Evolutionary conservation across 73 alveolate species (phyloP).

Genomic region (Tetrahymena borealis): DNA sequence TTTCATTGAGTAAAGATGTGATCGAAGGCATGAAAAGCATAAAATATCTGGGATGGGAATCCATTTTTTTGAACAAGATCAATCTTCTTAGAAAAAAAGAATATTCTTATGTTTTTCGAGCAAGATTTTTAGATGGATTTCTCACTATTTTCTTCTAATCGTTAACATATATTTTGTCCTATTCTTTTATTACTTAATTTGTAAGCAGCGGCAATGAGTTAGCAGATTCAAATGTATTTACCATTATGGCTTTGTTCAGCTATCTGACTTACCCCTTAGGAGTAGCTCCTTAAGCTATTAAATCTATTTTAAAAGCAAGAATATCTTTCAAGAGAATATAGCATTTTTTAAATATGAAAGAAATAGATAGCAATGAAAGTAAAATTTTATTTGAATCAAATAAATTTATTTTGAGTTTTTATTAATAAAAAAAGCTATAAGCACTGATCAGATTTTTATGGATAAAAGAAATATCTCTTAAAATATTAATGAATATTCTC

Average conservation of each 20-base stretch:
- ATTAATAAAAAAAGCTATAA: no score
- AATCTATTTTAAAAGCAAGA: neutral
- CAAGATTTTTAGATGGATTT: neutral
- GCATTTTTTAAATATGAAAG: slow-evolving; percentile 17
- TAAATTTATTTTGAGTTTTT: no score
- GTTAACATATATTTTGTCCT: slow-evolving; percentile 5
- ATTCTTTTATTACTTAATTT: slow-evolving; percentile 7
- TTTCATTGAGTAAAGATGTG: slow-evolving; percentile 27
- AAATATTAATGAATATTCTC: no score
- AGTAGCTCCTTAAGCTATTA: slow-evolving; percentile 16
- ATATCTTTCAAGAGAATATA: slow-evolving; percentile 16
- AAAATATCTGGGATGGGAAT: slow-evolving; percentile 29
- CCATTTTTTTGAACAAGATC: slow-evolving; percentile 8
- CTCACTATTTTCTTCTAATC: neutral
- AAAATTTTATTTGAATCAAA: no score
- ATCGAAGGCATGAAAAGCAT: slow-evolving; percentile 40
- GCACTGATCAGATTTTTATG: no score
- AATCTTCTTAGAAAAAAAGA: slow-evolving; percentile 19
- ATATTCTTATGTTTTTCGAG: neutral
- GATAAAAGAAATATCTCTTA: neutral
- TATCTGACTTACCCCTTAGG: slow-evolving; percentile 18
- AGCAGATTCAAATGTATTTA: slow-evolving; percentile 17
- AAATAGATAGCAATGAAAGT: slow-evolving; percentile 12
- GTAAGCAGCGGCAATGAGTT: slow-evolving; percentile 13
- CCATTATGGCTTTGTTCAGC: slow-evolving; percentile 36